These are phyloP conservation scores for Trichoderma guizhouense DNA, from an alignment of 2,329 filamentous ascomycete genomes.

Conservation along the genomic window DNA sequence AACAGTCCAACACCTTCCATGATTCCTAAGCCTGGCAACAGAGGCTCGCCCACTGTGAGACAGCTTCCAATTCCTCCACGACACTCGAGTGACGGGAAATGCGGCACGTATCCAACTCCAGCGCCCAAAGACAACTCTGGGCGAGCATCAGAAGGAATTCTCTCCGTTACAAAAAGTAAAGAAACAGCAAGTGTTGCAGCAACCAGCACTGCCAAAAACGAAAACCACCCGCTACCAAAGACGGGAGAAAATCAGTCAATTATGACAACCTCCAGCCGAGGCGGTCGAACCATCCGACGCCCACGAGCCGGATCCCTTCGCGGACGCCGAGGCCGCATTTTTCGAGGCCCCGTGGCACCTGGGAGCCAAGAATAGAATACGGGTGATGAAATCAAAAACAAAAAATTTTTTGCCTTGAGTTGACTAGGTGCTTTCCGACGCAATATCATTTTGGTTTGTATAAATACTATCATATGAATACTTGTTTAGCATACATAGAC, in stretches of 20 bases:
- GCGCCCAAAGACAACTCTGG: background rate
- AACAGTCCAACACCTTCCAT: slow-evolving; percentile 23
- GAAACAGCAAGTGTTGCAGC: background rate
- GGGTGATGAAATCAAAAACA: background rate
- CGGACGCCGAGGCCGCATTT: slow-evolving; percentile 28
- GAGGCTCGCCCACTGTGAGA: slow-evolving; percentile 13
- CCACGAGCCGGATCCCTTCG: slow-evolving; percentile 27
- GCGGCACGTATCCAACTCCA: background rate
- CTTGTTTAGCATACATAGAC: background rate
- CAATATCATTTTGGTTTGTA: slow-evolving; percentile 7
- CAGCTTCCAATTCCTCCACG: slow-evolving; percentile 12
- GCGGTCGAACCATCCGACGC: slow-evolving; percentile 26
- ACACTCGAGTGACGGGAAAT: slow-evolving; percentile 1
- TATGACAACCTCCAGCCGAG: slow-evolving; percentile 9
- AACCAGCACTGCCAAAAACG: background rate
- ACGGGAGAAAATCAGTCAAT: background rate
- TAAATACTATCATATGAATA: slow-evolving; percentile 8
- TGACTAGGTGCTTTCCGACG: background rate
- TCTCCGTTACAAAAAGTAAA: background rate
- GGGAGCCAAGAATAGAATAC: background rate
- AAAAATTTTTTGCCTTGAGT: background rate
- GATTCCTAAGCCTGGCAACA: slow-evolving; percentile 26
- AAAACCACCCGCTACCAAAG: slow-evolving; percentile 20
- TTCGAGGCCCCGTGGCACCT: background rate
- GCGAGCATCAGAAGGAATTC: background rate